Evolutionary conservation across 2,329 filamentous ascomycete genomes (phyloP), one percentile per base, ranked within the genome.

Genomic region (Xylaria digitata): DNA sequence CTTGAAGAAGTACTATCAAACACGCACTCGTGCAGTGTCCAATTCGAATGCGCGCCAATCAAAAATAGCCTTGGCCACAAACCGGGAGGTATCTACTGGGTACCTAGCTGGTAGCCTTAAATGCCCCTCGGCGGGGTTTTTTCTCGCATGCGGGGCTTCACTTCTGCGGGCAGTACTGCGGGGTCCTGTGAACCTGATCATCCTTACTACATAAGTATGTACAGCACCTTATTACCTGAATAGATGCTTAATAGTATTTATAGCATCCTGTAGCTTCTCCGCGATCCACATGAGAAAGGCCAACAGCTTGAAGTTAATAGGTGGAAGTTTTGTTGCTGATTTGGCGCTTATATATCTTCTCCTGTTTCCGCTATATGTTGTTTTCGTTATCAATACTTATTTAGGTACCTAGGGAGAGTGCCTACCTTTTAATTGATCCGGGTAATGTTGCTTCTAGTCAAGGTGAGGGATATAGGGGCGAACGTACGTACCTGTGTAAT

Each of bases 21-120:
- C 26, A 26, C 26, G 26, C 26, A 26, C 26, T 5, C 5, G 26
- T 26, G 3, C 26, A 5, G 26, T 26, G 26, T 9, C 34, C 11
- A 37, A 6, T 37, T 7, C 34, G 54, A 64, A 64, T 58, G 61
- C 61, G 61, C 61, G 48, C 61, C 61, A 64, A 64, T 64, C 61
- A 61, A 37, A 42, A 30, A 21, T 13, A 13, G 19, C 30, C 32
- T 23, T 17, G n/a, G 42, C 19, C 9, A n/a, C 26, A 26, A 26
- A 26, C 26, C 3, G 5, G 3, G 11, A 37, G 43, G 23, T 42
- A 5, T 6, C 5, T 49, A 15, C 1, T 5, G 5, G 3, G 26
- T 26, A 26, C 26, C 26, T 26, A 26, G 3, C 26, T 26, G 34
- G 34, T 21, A 49, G 43, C 48, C 40, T 43, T 62, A 48, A 37